Percentiles rank a stretch among this genome's conserved stretches.
Conservation (phyloP, 2,329 filamentous ascomycete genomes). For the Sporothrix mexicana region DNA sequence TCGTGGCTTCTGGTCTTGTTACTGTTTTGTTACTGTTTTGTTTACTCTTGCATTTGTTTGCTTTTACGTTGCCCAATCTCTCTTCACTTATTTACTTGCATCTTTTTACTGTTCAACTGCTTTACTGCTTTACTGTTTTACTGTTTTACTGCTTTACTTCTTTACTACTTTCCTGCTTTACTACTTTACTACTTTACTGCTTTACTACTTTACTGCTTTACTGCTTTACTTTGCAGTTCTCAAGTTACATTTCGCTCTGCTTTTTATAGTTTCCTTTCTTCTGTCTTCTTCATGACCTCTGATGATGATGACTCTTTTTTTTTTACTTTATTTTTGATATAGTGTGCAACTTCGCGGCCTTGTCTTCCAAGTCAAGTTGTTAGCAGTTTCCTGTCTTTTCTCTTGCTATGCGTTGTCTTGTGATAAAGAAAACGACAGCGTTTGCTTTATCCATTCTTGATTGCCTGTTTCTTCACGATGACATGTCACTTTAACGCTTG, state of each 20-base stretch:
- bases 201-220: background rate
- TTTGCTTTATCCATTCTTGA: background rate
- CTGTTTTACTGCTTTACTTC: background rate
- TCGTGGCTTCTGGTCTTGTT: background rate
- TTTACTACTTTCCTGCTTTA: background rate
- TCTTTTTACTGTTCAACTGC: background rate
- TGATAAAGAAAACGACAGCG: background rate
- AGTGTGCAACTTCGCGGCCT: constrained; percentile 2
- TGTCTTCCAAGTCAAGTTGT: background rate
- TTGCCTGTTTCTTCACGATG: too few species aligned
- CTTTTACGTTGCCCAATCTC: background rate
- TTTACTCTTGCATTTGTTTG: background rate
- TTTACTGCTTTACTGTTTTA: background rate
- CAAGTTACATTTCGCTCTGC: background rate
- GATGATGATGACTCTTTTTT: constrained; percentile 26
- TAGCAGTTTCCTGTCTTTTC: background rate
- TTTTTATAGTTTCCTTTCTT: constrained; percentile 24
- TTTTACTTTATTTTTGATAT: background rate
- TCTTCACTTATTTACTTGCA: background rate
- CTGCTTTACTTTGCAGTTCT: background rate
- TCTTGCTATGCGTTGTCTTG: background rate
- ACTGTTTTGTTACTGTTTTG: background rate
- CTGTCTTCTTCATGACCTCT: constrained; percentile 29
- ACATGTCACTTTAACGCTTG: background rate
- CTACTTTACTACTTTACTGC: background rate